Evolutionary conservation across 2,329 filamentous ascomycete species (phyloP).

Genomic region (Harringtonia aguacate): DNA sequence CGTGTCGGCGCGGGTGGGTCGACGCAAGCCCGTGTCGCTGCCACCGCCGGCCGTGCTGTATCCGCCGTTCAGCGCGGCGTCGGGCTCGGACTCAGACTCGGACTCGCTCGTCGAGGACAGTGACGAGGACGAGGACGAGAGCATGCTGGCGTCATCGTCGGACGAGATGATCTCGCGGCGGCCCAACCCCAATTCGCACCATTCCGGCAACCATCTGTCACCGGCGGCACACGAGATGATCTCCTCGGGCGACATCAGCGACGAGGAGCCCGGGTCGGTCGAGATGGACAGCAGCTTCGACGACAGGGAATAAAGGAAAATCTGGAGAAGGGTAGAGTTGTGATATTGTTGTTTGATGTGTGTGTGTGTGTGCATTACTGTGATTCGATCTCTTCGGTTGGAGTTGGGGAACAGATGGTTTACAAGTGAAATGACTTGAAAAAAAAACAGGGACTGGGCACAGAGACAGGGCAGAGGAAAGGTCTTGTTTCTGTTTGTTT

Average conservation of each 20-base stretch:
- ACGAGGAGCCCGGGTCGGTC: not conserved
- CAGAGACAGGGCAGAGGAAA: too few species aligned
- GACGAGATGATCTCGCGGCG: slow-evolving; percentile 21
- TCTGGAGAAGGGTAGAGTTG: too few species aligned
- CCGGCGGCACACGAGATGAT: slow-evolving; percentile 25
- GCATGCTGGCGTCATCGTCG: slow-evolving; percentile 17
- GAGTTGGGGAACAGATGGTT: too few species aligned
- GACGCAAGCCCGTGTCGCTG: slow-evolving; percentile 34
- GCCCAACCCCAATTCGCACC: slow-evolving; percentile 24
- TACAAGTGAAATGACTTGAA: too few species aligned
- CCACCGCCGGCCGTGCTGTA: slow-evolving; percentile 43
- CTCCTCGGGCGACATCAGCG: slow-evolving; percentile 28
- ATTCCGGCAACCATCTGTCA: slow-evolving; percentile 26
- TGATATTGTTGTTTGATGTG: too few species aligned
- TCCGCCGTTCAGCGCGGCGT: slow-evolving; percentile 33
- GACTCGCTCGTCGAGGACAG: slow-evolving; percentile 20
- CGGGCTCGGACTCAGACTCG: slow-evolving; percentile 13
- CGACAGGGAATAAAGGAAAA: too few species aligned
- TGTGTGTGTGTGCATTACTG: too few species aligned
- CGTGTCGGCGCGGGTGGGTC: slow-evolving; percentile 28
- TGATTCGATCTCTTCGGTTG: too few species aligned
- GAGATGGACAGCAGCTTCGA: too few species aligned
- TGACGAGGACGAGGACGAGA: slow-evolving; percentile 21
- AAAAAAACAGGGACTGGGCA: too few species aligned
- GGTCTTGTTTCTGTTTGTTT: too few species aligned